Base-by-base conservation (phyloP, 805 yeast genomes). In the Jamesozyma hellenica region DNA sequence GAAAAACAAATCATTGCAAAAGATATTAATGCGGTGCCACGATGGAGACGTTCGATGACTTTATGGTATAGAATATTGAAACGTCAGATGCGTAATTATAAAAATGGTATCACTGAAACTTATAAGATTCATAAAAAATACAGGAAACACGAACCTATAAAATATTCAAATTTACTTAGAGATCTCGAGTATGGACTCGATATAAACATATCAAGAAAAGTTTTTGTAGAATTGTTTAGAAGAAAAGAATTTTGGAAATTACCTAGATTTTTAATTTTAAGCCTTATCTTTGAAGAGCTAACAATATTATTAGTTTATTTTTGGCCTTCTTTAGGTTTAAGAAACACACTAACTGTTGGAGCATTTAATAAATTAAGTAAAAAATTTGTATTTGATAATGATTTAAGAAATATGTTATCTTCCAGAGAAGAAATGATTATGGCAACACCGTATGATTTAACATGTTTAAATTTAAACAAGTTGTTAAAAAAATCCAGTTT, bases 311-410 rank as follows among this genome's bases (percentile, higher is more conserved):
- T 77, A 4, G 74, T 79, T 50, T 72, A 67, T 39, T 53, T 64
- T 4, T 52, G 75, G 36, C 83, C 83, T 0, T 72, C 71, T 44
- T 50, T 77, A 4, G 68, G 77, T 1, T 79, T 82, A 9, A 69
- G 68, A 60, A 75, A 80, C 10, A 77, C 82, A 53, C 61, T 72
- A 9, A 60, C 75, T 26, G 79, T 80, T 1, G 58, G 61, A 4
- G 51, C 57, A 6, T 51, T 52, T 16, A 47, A 52, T 15, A 66
- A 59, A 38, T 31, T 63, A 56, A 40, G 40, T 6, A 16, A 37
- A 2, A 36, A 33, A 19, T 42, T 33, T 40, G 21, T 34, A n/a
- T 27, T 27, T 12, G 18, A 23, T 9, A 17, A 16, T 3, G 21
- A 25, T 10, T n/a, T 32, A 9, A 13, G 27, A 2, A 15, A 28